phyloP scores from a whole-genome alignment of 1,139 yeast species.

The Candida neerlandica region DNA sequence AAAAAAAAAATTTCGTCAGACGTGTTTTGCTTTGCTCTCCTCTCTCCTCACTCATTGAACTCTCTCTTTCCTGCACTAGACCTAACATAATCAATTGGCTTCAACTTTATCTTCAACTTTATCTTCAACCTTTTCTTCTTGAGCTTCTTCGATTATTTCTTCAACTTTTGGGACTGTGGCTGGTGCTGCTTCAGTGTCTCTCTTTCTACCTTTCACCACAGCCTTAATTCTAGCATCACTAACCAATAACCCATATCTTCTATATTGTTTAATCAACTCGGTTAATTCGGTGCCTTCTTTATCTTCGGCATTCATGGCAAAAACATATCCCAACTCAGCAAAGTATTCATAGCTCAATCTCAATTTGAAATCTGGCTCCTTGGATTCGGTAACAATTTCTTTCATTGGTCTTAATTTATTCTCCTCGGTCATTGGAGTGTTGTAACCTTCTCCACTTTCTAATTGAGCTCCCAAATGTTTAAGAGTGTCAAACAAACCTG shows the following conservation, averaged over 20 bases:
- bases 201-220: slow-evolving; percentile 43
- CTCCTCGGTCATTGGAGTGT: slow-evolving; percentile 52
- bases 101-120: neutral
- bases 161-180: slow-evolving; percentile 1
- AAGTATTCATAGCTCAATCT: slow-evolving; percentile 56
- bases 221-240: slow-evolving; percentile 45
- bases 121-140: slow-evolving; percentile 4
- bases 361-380: slow-evolving; percentile 37
- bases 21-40: neutral
- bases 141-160: slow-evolving; percentile 4
- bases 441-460: slow-evolving; percentile 80
- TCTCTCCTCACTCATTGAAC: too few species aligned
- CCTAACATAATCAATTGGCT: neutral
- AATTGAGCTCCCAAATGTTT: slow-evolving; percentile 64
- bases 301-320: slow-evolving; percentile 39
- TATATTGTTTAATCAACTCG: slow-evolving; percentile 52
- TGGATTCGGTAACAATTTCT: slow-evolving; percentile 18
- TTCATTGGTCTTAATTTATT: slow-evolving; percentile 29
- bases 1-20: neutral
- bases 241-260: slow-evolving; percentile 63
- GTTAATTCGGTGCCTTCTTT: slow-evolving; percentile 35
- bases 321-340: slow-evolving; percentile 49
- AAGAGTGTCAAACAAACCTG: slow-evolving; percentile 66
- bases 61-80: neutral
- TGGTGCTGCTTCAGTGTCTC: slow-evolving; percentile 7